These are phyloP conservation scores for Antrodiella citrinella DNA, from an alignment of 768 basidiomycete species.

Conservation along the genomic window DNA sequence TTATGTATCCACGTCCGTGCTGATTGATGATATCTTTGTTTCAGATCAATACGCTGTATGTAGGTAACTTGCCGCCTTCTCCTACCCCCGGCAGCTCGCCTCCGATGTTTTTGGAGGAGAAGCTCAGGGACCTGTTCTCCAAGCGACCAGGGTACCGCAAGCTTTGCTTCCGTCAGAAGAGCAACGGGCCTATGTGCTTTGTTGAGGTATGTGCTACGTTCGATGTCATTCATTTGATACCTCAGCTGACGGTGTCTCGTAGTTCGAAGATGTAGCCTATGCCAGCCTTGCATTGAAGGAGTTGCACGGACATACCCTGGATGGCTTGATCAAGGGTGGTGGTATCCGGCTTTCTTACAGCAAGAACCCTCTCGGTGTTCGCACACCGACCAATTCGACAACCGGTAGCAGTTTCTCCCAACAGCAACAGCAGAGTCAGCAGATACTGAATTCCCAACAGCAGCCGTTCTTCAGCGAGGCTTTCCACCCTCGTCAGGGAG, in stretches of 20 bases:
- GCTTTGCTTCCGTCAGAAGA: constrained; percentile 92
- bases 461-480: constrained; percentile 9
- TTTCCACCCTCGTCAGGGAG: constrained; percentile 9
- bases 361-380: constrained; percentile 95
- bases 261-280: constrained; percentile 86
- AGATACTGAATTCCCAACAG: constrained; percentile 6
- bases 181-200: constrained; percentile 98
- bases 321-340: constrained; percentile 87
- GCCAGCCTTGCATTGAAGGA: constrained; percentile 87
- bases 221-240: neutral
- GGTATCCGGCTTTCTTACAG: constrained; percentile 97
- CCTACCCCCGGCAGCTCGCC: constrained; percentile 65
- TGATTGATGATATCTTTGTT: constrained; percentile 5
- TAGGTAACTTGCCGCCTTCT: constrained; percentile 91
- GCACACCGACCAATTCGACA: constrained; percentile 55
- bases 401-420: constrained; percentile 18
- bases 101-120: constrained; percentile 80
- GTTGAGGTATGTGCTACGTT: constrained; percentile 62
- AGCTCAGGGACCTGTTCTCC: constrained; percentile 74
- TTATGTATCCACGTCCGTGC: too few species aligned
- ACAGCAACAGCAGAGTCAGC: constrained; percentile 11
- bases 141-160: constrained; percentile 80
- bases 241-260: constrained; percentile 4
- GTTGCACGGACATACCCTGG: constrained; percentile 85
- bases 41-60: constrained; percentile 97